These are phyloP conservation scores for Paramecium pentaurelia DNA, from an alignment of 73 alveolate species.

Conservation along the genomic window DNA sequence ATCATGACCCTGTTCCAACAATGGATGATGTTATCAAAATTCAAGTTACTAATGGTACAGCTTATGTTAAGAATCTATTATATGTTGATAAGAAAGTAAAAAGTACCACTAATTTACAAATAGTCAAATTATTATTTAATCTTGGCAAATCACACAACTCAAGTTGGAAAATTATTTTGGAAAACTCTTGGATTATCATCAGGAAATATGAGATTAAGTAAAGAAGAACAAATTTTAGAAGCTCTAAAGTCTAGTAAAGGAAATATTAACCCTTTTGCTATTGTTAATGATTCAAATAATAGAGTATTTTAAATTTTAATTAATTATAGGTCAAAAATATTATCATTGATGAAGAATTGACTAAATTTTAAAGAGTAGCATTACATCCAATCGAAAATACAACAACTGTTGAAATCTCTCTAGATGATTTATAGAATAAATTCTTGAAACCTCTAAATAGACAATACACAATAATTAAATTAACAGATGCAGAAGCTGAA, in stretches of 20 bases:
- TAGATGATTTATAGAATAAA: slow-evolving; percentile 63
- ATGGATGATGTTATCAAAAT: not conserved
- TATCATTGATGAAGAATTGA: slow-evolving; percentile 82
- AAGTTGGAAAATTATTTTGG: slow-evolving; percentile 81
- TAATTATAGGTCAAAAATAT: slow-evolving; percentile 46
- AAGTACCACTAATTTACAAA: not conserved
- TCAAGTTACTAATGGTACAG: not conserved
- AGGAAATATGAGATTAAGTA: slow-evolving; percentile 89
- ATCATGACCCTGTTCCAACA: slow-evolving; percentile 1
- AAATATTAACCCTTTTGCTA: slow-evolving; percentile 85
- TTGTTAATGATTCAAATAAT: slow-evolving; percentile 86
- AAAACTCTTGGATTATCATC: slow-evolving; percentile 86
- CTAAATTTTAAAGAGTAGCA: slow-evolving; percentile 67
- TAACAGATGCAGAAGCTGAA: slow-evolving; percentile 51
- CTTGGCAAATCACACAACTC: slow-evolving; percentile 86
- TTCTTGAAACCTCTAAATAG: slow-evolving; percentile 37
- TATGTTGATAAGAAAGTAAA: slow-evolving; percentile 91
- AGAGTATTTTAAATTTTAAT: slow-evolving; percentile 38
- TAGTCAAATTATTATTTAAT: slow-evolving; percentile 73
- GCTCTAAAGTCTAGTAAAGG: slow-evolving; percentile 85
- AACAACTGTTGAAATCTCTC: slow-evolving; percentile 84
- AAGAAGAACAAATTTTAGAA: slow-evolving; percentile 73
- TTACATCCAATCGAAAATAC: slow-evolving; percentile 94
- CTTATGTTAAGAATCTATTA: slow-evolving; percentile 84
- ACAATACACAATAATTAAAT: not conserved